Evolutionary conservation across 139 green algal genomes (phyloP), one percentile per base, ranked within the genome.

Genomic region (Pycnococcus provasolii): DNA sequence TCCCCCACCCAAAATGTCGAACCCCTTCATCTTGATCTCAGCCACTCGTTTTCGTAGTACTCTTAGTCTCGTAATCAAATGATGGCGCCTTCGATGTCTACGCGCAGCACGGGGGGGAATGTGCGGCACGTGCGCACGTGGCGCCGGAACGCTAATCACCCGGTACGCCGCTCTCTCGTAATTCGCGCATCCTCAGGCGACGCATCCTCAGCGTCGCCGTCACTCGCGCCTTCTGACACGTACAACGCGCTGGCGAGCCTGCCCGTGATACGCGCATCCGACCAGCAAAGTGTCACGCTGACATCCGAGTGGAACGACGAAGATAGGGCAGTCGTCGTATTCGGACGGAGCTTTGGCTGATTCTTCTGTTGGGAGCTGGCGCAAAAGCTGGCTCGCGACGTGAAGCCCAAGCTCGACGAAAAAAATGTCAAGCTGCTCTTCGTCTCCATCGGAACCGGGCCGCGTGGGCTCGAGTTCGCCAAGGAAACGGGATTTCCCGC

Each of bases 331-430:
- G 79, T 91, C 1, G 55, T 92, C 1, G 80, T 73, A 0, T 87
- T 88, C 43, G 80, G 72, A 2, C 76, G 87, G 26, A 82, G 64
- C 2, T 88, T 94, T 68, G 86, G 85, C 45, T 93, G 87, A 85
- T 80, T 79, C 62, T 90, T 91, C 66, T 93, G 86, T 64, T 71
- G 58, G 81, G 82, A 91, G 84, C 80, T 91, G 73, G 86, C 82
- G 1, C 77, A 76, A 42, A 76, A 92, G 74, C 79, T 94, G 50
- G 64, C 72, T 1, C 57, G 82, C 1, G 86, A 95, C 45, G 71
- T 94, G 58, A 84, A 86, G 72, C 86, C 88, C 11, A 60, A 74
- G 67, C 73, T 94, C 39, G 83, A 87, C 47, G 72, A 65, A 7
- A 55, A 64, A 6, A 74, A 68, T 45, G 68, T 87, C 43, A 88